Conservation (phyloP, 2,329 filamentous ascomycete genomes). For the Diaporthe sp. region DNA sequence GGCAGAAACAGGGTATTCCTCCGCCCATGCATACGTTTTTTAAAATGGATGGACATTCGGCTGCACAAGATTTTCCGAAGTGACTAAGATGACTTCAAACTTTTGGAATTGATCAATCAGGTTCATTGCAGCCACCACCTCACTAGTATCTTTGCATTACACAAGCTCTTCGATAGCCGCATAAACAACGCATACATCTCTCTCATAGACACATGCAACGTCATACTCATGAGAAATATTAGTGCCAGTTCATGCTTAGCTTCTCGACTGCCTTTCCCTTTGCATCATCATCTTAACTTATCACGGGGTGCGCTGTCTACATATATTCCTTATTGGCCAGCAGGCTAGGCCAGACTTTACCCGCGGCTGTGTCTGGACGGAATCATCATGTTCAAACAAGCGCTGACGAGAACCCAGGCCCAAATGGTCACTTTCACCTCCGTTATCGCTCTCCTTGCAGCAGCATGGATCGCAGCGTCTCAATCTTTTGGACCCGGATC, state of each 20-base stretch:
- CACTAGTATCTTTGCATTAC: background rate
- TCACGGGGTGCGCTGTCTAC: background rate
- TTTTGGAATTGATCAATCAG: background rate
- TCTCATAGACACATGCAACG: background rate
- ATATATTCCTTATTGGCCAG: background rate
- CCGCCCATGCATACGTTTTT: too few species aligned
- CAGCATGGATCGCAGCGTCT: slow-evolving; percentile 1
- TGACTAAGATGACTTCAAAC: too few species aligned
- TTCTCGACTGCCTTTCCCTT: background rate
- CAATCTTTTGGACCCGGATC: background rate
- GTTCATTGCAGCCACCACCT: background rate
- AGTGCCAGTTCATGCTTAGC: background rate
- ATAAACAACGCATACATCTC: background rate
- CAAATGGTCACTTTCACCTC: background rate
- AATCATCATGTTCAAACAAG: background rate
- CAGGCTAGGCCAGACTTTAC: background rate
- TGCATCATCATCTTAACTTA: background rate
- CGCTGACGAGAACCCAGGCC: background rate
- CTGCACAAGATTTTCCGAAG: too few species aligned
- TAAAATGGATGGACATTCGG: too few species aligned
- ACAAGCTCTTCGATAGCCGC: background rate
- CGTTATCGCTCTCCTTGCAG: background rate
- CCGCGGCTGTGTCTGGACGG: background rate
- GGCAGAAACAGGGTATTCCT: too few species aligned
- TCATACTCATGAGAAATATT: background rate